These are phyloP conservation scores for Picea sitchensis DNA, from an alignment of 75 land plant genomes.

Conservation along the genomic window DNA sequence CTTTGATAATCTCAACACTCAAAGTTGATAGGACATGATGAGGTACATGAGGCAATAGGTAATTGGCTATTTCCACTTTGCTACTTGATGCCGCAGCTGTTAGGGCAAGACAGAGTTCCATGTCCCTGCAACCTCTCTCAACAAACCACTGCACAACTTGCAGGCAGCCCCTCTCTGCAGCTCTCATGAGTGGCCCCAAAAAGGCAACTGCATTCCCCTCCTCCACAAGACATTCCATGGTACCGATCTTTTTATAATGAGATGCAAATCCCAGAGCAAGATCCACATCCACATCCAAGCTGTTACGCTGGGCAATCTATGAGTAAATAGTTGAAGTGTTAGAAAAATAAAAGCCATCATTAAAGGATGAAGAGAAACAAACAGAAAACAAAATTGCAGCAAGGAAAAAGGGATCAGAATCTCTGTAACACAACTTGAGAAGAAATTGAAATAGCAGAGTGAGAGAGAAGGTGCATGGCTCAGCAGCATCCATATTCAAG, in stretches of 20 bases:
- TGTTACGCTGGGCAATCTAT: constrained; percentile 89
- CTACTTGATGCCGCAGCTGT: constrained; percentile 73
- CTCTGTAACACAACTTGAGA: background rate
- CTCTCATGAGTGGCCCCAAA: constrained; percentile 91
- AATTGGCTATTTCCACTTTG: constrained; percentile 63
- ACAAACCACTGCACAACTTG: constrained; percentile 92
- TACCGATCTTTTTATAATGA: constrained; percentile 80
- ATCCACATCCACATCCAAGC: constrained; percentile 91
- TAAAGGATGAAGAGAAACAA: background rate
- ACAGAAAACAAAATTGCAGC: background rate
- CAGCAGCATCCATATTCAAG: background rate
- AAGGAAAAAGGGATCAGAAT: background rate
- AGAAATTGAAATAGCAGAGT: background rate
- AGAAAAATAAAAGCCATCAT: too few relatives aligned
- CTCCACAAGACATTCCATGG: constrained; percentile 93
- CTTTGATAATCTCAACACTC: constrained; percentile 87
- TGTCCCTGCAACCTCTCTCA: constrained; percentile 78
- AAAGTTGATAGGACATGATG: constrained; percentile 77
- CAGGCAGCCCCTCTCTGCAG: constrained; percentile 87
- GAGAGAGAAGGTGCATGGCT: background rate
- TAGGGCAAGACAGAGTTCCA: constrained; percentile 94
- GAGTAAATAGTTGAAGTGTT: background rate
- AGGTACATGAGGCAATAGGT: constrained; percentile 81
- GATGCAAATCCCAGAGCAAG: constrained; percentile 95
- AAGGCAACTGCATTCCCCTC: constrained; percentile 85